Evolutionary conservation across 2,329 filamentous ascomycete genomes (phyloP), one percentile per base, ranked within the genome.

Genomic region (Beauveria australis): DNA sequence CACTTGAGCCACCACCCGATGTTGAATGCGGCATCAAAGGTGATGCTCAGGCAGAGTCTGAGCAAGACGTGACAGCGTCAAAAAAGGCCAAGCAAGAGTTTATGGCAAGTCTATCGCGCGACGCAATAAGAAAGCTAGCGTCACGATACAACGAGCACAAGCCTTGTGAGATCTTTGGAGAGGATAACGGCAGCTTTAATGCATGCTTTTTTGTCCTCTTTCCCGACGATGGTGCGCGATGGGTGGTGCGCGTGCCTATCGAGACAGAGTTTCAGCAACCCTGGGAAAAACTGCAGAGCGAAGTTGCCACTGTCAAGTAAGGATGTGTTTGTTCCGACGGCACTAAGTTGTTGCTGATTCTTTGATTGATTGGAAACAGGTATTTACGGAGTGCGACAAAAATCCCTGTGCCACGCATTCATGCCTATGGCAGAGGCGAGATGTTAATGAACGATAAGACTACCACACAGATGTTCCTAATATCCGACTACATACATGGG

Each of bases 261-360:
- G 64, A 65, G 52, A 63, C 68, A 1, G 51, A 56, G 26, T 33
- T 69, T 12, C 33, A 63, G 3, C 62, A 68, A 55, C 52, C 64
- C 7, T 69, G 66, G 68, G 56, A 61, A 19, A 70, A 71, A 61
- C 37, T 71, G 22, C 55, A 64, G 44, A 70, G 67, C 46, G 68
- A 71, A 54, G 66, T 69, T 10, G 56, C 65, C 3, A 70, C 67
- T 5, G 61, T 69, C 24, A 58, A 64, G 66, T 67, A 52, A 51
- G 53, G 51, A 19, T 33, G 28, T 22, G 44, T 24, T 46, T 14
- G 12, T 14, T 12, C 4, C 24, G 9, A 47, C 12, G n/a, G 12
- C 19, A 24, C 9, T 12, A 22, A 37, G 14, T 14, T 16, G 33
- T 37, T 37, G 33, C 33, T 37, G 33, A 37, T 10, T 16, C 5